These are phyloP conservation scores for Candida insectorum DNA, from an alignment of 805 yeast genomes.

Conservation along the genomic window DNA sequence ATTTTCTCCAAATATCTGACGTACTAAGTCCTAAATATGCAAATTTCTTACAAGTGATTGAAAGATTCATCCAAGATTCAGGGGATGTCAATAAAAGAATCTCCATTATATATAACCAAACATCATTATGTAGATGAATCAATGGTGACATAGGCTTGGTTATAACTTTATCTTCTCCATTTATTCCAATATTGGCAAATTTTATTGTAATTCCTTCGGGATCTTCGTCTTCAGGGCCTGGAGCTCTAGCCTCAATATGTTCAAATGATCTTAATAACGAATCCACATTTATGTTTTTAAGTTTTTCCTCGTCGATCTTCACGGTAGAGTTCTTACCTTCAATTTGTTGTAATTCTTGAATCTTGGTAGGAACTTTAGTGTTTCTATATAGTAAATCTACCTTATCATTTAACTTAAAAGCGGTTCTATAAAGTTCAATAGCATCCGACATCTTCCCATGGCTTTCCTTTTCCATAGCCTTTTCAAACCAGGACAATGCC, in stretches of 20 bases:
- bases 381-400: constrained; percentile 71
- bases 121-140: constrained; percentile 49
- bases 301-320: constrained; percentile 31
- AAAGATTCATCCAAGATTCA: constrained; percentile 62
- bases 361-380: constrained; percentile 43
- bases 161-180: constrained; percentile 15
- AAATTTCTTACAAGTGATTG: constrained; percentile 55
- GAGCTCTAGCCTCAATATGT: constrained; percentile 26
- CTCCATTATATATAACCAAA: constrained; percentile 50
- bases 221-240: constrained; percentile 18
- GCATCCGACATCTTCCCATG: constrained; percentile 84
- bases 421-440: constrained; percentile 64
- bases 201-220: constrained; percentile 19
- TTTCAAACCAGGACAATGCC: constrained; percentile 66
- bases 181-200: constrained; percentile 23
- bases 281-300: constrained; percentile 41
- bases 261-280: constrained; percentile 35
- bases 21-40: constrained; percentile 57
- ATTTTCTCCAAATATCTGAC: constrained; percentile 46
- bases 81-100: constrained; percentile 47
- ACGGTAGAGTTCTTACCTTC: constrained; percentile 26
- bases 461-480: constrained; percentile 68
- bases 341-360: constrained; percentile 21
- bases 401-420: constrained; percentile 53
- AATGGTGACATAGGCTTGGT: constrained; percentile 34